These are phyloP conservation scores for Talaromyces thailandensis DNA, from an alignment of 495 filamentous ascomycete species.

Conservation along the genomic window DNA sequence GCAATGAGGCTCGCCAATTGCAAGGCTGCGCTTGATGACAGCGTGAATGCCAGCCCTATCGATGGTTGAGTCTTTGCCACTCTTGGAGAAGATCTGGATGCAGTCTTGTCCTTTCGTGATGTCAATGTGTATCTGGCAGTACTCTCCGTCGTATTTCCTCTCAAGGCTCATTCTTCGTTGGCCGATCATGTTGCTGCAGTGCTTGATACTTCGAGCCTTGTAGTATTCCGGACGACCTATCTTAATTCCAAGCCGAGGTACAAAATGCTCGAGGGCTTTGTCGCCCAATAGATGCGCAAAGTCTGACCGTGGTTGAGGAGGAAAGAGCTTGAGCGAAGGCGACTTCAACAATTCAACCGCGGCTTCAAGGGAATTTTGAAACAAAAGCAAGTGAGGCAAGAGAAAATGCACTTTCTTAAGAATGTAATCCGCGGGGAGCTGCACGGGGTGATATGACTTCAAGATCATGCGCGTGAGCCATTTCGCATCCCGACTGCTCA, in stretches of 20 bases:
- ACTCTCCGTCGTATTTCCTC: slow-evolving; percentile 80
- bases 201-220: slow-evolving; percentile 69
- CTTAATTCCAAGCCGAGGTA: slow-evolving; percentile 60
- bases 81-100: slow-evolving; percentile 84
- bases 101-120: slow-evolving; percentile 41
- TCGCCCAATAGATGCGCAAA: slow-evolving; percentile 21
- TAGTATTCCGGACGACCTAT: slow-evolving; percentile 62
- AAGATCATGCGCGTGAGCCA: slow-evolving; percentile 82
- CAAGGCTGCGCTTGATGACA: slow-evolving; percentile 42
- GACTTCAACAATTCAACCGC: slow-evolving; percentile 38
- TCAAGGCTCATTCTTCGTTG: slow-evolving; percentile 61
- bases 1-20: slow-evolving; percentile 46
- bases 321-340: slow-evolving; percentile 29
- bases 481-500: slow-evolving; percentile 68
- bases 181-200: slow-evolving; percentile 56
- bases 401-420: slow-evolving; percentile 45
- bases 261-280: slow-evolving; percentile 41
- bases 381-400: slow-evolving; percentile 53
- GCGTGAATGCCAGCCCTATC: slow-evolving; percentile 56
- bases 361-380: slow-evolving; percentile 52
- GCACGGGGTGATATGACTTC: slow-evolving; percentile 61
- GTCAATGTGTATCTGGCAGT: slow-evolving; percentile 80
- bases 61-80: slow-evolving; percentile 74
- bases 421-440: slow-evolving; percentile 36
- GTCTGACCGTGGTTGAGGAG: slow-evolving; percentile 27